Evolutionary conservation across 2,329 filamentous ascomycete species (phyloP), one percentile per base, ranked within the genome.

Genomic region (Verruconis gallopava): DNA sequence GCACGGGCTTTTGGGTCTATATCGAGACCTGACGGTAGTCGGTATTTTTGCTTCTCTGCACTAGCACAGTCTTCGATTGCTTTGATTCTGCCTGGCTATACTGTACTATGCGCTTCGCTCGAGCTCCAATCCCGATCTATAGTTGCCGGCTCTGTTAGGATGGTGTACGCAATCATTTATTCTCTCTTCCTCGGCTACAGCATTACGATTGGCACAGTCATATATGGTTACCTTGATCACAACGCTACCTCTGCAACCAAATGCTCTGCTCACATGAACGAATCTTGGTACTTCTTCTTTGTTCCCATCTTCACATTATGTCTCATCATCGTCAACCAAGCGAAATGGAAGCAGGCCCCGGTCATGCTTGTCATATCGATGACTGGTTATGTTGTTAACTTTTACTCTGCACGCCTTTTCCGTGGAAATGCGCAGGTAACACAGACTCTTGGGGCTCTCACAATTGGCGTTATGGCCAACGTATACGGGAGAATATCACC

Each of bases 311-410:
- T 88, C 57, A 76, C 83, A 5, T 54, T 85, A 20, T 84, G 79
- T 51, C 69, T 89, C 30, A 79, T 81, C 46, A 69, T 88, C 52
- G 79, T 89, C 57, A 88, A 88, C 59, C 82, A 89, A 50, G 81
- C 81, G 45, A 85, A 85, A 59, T 84, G 74, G 73, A 79, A 75
- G 51, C 83, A 89, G 55, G 73, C 77, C 21, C 82, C 83, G 0
- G 69, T 82, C 39, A 89, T 89, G 82, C 62, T 82, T 3, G 35
- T 74, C 45, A 86, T 93, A 51, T 75, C 83, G 0, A 63, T 85
- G 21, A 72, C 75, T 0, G 85, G 84, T 5, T 91, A 82, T 54
- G 66, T 77, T 5, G 79, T 85, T 51, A 89, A 81, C 59, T 83
- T 75, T 61, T 86, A 83, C 59, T 76, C 73, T 12, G 73, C 74